Evolutionary conservation across 148 eudicot genomes (phyloP).

Genomic region (Pharnaceum exiguum): DNA sequence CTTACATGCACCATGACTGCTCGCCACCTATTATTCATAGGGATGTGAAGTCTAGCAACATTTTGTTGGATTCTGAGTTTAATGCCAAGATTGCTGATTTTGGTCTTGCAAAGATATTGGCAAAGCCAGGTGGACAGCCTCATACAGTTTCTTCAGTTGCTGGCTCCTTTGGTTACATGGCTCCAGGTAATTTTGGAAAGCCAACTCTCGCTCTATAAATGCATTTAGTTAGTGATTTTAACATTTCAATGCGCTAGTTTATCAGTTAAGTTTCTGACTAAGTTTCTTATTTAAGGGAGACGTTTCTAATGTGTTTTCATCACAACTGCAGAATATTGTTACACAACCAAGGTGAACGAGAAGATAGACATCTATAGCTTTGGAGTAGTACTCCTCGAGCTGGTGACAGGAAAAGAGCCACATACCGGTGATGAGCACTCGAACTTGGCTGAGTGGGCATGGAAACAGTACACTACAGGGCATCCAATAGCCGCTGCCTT

Average conservation of each 20-base stretch:
- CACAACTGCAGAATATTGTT: slow-evolving; percentile 54
- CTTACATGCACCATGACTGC: slow-evolving; percentile 77
- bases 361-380: slow-evolving; percentile 80
- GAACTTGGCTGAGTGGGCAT: slow-evolving; percentile 81
- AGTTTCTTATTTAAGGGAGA: not conserved
- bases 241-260: not conserved
- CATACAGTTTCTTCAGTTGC: slow-evolving; percentile 58
- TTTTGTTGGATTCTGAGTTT: slow-evolving; percentile 57
- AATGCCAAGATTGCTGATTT: slow-evolving; percentile 73
- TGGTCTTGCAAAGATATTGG: slow-evolving; percentile 49
- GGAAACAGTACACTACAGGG: slow-evolving; percentile 54
- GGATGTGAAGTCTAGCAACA: slow-evolving; percentile 69
- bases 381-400: slow-evolving; percentile 77
- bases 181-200: slow-evolving; percentile 73
- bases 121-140: slow-evolving; percentile 44
- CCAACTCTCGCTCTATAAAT: too few relatives aligned
- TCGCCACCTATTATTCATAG: slow-evolving; percentile 61
- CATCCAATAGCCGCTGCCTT: slow-evolving; percentile 31
- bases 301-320: not conserved
- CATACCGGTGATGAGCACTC: slow-evolving; percentile 46
- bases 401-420: slow-evolving; percentile 73
- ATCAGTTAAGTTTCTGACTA: not conserved
- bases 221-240: not conserved
- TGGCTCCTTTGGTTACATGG: slow-evolving; percentile 73
- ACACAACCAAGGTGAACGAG: slow-evolving; percentile 60